These are phyloP conservation scores for Neurospora terricola DNA, from an alignment of 495 filamentous ascomycete genomes.

Conservation along the genomic window DNA sequence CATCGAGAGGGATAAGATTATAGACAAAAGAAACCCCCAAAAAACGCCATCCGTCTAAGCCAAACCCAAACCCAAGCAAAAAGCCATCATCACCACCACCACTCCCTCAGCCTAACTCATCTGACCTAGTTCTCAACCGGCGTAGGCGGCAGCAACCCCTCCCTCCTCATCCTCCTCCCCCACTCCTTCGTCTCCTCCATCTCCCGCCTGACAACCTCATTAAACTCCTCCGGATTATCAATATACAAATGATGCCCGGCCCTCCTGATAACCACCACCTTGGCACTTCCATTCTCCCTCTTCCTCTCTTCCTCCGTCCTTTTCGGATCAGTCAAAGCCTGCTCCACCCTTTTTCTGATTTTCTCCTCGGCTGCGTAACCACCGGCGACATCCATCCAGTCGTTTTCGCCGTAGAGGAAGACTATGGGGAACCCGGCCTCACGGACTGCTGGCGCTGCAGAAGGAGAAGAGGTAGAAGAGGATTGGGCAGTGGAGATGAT, in stretches of 20 bases:
- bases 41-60: not conserved
- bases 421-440: constrained; percentile 78
- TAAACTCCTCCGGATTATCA: constrained; percentile 86
- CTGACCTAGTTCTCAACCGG: not conserved
- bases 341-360: constrained; percentile 56
- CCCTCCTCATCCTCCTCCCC: not conserved
- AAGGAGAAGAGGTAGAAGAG: not conserved
- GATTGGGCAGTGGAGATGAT: constrained; percentile 10
- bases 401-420: constrained; percentile 91
- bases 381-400: constrained; percentile 96
- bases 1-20: not conserved
- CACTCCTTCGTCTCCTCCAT: constrained; percentile 54
- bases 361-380: constrained; percentile 74
- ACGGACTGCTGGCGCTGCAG: not conserved
- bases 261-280: constrained; percentile 70
- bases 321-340: constrained; percentile 36
- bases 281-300: constrained; percentile 67
- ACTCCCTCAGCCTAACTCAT: not conserved
- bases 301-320: constrained; percentile 54
- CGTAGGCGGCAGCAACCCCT: not conserved
- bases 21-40: not conserved
- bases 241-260: constrained; percentile 93
- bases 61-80: not conserved
- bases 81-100: not conserved
- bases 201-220: constrained; percentile 61